Evolutionary conservation across 169 alveolate genomes (phyloP).

Genomic region (Eimeria brunetti): DNA sequence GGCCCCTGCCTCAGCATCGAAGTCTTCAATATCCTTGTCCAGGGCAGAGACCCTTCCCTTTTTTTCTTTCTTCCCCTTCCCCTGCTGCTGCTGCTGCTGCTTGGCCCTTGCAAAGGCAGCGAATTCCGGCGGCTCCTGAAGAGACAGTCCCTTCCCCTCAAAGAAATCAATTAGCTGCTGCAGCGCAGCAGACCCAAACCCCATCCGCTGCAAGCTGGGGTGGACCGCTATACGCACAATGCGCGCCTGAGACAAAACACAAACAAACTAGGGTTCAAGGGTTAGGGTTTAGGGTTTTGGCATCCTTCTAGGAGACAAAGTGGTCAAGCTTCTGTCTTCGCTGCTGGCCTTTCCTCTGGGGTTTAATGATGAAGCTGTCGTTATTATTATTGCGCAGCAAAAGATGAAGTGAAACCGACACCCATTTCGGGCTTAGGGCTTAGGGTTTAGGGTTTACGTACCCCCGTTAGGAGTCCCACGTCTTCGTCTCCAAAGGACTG

Average conservation of each 20-base stretch:
- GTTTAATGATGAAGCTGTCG: neutral
- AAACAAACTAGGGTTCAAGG: neutral
- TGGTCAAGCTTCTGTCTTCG: neutral
- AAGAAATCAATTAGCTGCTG: constrained; percentile 86
- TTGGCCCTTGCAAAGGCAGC: constrained; percentile 16
- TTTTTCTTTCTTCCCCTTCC: neutral
- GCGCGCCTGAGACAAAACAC: constrained; percentile 89
- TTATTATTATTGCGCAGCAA: neutral
- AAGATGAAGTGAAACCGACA: neutral
- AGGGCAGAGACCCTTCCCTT: constrained; percentile 14
- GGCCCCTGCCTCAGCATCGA: constrained; percentile 29
- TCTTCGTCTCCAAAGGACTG: constrained; percentile 96
- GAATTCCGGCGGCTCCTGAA: constrained; percentile 36
- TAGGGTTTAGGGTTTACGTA: constrained; percentile 35
- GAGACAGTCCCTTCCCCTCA: constrained; percentile 60
- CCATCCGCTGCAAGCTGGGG: constrained; percentile 98
- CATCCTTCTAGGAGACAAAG: no score
- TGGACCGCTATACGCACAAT: constrained; percentile 99
- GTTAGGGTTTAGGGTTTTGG: constrained; percentile 12
- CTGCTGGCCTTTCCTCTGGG: no score
- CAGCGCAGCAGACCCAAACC: constrained; percentile 98
- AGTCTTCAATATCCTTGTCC: constrained; percentile 20
- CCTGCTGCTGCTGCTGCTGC: constrained; percentile 14
- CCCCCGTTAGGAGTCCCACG: constrained; percentile 91
- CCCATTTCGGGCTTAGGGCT: neutral